Evolutionary conservation across 176 grass and related monocot genomes (phyloP).

Genomic region (Panicum miliaceum): DNA sequence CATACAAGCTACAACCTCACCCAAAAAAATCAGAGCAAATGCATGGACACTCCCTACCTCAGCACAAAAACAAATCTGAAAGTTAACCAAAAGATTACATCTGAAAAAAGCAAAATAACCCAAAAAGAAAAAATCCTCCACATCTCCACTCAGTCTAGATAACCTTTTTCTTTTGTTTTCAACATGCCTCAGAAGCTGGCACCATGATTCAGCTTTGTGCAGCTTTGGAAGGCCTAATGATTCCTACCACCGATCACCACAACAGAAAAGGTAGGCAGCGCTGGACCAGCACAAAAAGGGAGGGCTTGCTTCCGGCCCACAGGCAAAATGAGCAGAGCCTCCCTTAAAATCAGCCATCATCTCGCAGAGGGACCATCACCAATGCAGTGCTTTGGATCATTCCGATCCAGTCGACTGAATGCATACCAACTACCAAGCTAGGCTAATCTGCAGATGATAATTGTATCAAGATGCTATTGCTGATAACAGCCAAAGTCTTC

Average conservation of each 20-base stretch:
- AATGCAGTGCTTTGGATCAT: conserved; percentile 36
- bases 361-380: conserved; percentile 39
- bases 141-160: conserved; percentile 23
- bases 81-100: background rate
- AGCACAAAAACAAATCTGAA: conserved; percentile 24
- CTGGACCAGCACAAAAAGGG: conserved; percentile 52
- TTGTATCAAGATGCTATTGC: conserved; percentile 28
- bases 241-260: conserved; percentile 50
- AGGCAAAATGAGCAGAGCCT: conserved; percentile 44
- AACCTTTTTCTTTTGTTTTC: background rate
- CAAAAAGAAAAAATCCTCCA: conserved; percentile 24
- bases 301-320: conserved; percentile 41
- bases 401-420: conserved; percentile 12
- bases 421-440: conserved; percentile 24
- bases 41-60: conserved; percentile 11
- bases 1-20: conserved; percentile 41
- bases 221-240: conserved; percentile 48
- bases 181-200: conserved; percentile 47
- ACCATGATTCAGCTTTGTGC: conserved; percentile 47
- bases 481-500: background rate
- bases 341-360: conserved; percentile 31
- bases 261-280: conserved; percentile 30
- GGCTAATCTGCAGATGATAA: conserved; percentile 46
- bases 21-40: conserved; percentile 8
- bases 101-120: background rate